Evolutionary conservation across 1,139 yeast genomes (phyloP).

Genomic region (Yamadazyma blattariae): DNA sequence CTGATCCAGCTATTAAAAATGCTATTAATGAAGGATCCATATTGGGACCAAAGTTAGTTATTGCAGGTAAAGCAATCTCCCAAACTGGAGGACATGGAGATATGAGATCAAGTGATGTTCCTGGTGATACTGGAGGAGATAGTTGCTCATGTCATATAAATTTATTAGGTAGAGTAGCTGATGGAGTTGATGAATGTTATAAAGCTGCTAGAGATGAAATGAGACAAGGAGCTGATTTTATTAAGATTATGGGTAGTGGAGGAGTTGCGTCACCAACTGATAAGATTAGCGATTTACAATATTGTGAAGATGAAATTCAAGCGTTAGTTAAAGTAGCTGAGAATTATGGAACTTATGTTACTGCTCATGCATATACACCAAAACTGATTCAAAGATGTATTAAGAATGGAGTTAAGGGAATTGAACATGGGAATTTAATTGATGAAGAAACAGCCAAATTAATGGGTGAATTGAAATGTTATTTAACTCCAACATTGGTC

Average conservation of each 20-base stretch:
- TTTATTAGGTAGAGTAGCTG: constrained; percentile 17
- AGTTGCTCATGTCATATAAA: constrained; percentile 19
- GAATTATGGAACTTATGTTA: constrained; percentile 19
- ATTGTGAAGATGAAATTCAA: constrained; percentile 19
- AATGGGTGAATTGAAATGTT: constrained; percentile 18
- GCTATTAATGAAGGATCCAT: constrained; percentile 20
- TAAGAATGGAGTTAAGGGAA: constrained; percentile 19
- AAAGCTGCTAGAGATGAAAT: constrained; percentile 19
- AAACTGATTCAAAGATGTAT: constrained; percentile 17
- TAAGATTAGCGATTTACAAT: constrained; percentile 16
- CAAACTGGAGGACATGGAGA: constrained; percentile 25
- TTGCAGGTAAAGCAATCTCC: constrained; percentile 19
- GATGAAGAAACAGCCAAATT: constrained; percentile 19
- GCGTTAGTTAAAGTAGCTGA: constrained; percentile 20
- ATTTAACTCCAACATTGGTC: constrained; percentile 21
- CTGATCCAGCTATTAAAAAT: constrained; percentile 14
- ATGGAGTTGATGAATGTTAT: constrained; percentile 19
- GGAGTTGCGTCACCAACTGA: constrained; percentile 15
- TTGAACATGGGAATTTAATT: constrained; percentile 22
- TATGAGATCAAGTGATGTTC: constrained; percentile 16
- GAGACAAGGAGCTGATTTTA: constrained; percentile 19
- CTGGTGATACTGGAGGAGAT: constrained; percentile 16
- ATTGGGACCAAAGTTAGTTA: constrained; percentile 18
- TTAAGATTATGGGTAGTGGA: constrained; percentile 14
- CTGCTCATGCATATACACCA: constrained; percentile 23